phyloP scores from a whole-genome alignment of 495 filamentous ascomycete genomes.

The Penicillium pulvis region DNA sequence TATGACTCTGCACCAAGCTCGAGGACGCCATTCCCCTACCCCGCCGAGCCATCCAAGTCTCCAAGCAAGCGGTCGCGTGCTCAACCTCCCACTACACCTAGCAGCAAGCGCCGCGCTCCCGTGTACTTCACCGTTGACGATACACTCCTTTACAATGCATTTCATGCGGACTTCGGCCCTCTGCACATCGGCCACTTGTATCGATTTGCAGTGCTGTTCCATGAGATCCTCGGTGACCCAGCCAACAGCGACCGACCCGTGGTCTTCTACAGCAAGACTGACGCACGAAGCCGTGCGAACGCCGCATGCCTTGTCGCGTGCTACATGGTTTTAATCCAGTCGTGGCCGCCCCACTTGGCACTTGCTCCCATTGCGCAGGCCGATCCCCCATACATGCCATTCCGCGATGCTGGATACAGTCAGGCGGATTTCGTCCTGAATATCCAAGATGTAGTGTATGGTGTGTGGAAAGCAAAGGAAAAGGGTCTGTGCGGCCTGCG shows the following conservation, averaged over 20 bases:
- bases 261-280: constrained; percentile 91
- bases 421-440: constrained; percentile 95
- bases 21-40: constrained; percentile 85
- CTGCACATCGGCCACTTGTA: constrained; percentile 97
- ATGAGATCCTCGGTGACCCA: constrained; percentile 88
- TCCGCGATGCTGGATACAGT: constrained; percentile 97
- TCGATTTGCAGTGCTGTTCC: constrained; percentile 90
- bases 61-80: constrained; percentile 78
- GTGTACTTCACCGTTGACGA: constrained; percentile 97
- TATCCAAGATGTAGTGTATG: constrained; percentile 96
- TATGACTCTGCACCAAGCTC: constrained; percentile 81
- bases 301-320: constrained; percentile 93
- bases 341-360: constrained; percentile 97
- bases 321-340: constrained; percentile 98
- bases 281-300: constrained; percentile 93
- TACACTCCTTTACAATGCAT: constrained; percentile 91
- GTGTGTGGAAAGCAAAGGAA: constrained; percentile 98
- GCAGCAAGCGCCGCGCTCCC: constrained; percentile 59
- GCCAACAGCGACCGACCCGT: constrained; percentile 81
- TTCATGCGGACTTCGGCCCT: constrained; percentile 97
- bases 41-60: constrained; percentile 58
- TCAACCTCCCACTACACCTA: constrained; percentile 56
- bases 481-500: constrained; percentile 83
- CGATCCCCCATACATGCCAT: constrained; percentile 97
- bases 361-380: constrained; percentile 94